Base-by-base conservation (phyloP, 208 protist species). In the Leptomonas seymouri region DNA sequence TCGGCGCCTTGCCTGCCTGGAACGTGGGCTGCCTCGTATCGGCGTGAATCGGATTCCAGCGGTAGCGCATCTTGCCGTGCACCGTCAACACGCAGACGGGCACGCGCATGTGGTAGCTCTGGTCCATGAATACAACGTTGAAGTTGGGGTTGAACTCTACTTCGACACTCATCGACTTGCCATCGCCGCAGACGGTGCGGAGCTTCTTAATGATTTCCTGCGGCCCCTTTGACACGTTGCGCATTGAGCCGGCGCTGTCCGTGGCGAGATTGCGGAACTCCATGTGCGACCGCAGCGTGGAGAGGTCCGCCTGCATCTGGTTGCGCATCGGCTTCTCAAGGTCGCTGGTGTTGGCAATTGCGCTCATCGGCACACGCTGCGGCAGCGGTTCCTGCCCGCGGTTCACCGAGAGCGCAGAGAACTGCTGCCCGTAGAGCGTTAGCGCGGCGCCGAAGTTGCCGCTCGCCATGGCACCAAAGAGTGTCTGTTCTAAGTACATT, bases 31-130 rank as follows among this genome's bases (percentile, higher is more conserved):
- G 53, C n/a, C 57, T 79, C 49, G 68, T 82, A 36, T 67, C 66
- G 50, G 70, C 28, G 20, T 71, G 70, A 16, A 70, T 45, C 46
- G 86, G 85, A 45, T 82, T 88, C 87, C 87, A 94, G 44, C 74
- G 53, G 64, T 86, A 91, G 50, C 76, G 67, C 30, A 95, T 76
- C 54, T 78, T 81, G n/a, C 87, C 86, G 75, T 97, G 92, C 25
- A 97, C 57, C 15, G 87, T 97, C 18, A 92, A 27, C 16, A 95
- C 63, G 49, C 79, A 89, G 0, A 87, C 86, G 6, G 84, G 86
- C 21, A 85, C 68, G 31, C 83, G 81, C 80, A 93, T 81, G 48
- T 77, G 71, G 63, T 41, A 70, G 58, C 57, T 77, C 25, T 71
- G 55, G 50, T 77, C 64, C 71, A 77, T 70, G 56, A 71, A 83